Evolutionary conservation across 768 basidiomycete species (phyloP), one percentile per base, ranked within the genome.

Genomic region (Butyriboletus loyo): DNA sequence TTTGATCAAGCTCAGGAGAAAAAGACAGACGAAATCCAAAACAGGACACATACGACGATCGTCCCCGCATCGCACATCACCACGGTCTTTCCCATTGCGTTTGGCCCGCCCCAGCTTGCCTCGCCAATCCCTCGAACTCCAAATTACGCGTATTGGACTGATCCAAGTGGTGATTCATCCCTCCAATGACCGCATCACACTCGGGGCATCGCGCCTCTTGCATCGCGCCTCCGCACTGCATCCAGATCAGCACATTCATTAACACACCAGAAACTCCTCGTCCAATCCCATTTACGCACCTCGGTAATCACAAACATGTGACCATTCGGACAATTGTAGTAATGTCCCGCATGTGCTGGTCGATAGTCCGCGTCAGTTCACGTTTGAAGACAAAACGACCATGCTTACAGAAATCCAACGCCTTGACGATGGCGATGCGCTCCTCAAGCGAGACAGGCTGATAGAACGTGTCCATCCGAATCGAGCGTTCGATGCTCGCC

Each of bases 221-320:
- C 72, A 73, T 78, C 0, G 83, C 84, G 1, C 81, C 82, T 17
- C 83, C 84, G 46, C 83, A 86, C 82, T 85, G 52, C 25, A 19
- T 31, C 30, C 39, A 22, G n/a, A 38, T 54, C 14, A 55, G 51
- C 21, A 52, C n/a, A 15, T 10, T n/a, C 19, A 4, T 40, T 49
- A n/a, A n/a, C 17, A 43, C n/a, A 21, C 10, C 21, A 11, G 1
- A 17, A 7, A 50, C 34, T 2, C 21, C 10, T 13, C 7, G 14
- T 34, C 3, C 4, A 11, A 10, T 3, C 7, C 22, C 35, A n/a
- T 19, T 11, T 46, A 58, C 38, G 34, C 51, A 85, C 82, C 63
- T 85, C 78, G 0, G 63, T 67, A 31, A 87, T 85, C 2, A 82
- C 78, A 50, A 81, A 86, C 0, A 77, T 72, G 56, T 87, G 85